Conservation (phyloP, 352 stramenopile species). For the Salisapilia sapeloensis region DNA sequence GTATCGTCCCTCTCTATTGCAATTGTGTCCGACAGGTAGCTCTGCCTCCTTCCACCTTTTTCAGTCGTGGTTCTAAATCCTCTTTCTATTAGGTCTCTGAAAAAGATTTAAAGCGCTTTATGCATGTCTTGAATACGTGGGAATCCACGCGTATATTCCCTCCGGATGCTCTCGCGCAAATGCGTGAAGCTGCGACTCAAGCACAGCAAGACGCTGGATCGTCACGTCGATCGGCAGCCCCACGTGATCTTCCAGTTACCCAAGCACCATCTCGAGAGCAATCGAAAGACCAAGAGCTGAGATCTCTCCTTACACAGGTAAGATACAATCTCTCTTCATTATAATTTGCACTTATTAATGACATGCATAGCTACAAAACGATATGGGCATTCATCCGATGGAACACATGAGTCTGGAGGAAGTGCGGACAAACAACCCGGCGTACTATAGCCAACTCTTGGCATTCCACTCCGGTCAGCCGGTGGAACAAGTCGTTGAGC, state of each 20-base stretch:
- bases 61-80: neutral
- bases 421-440: slow-evolving; percentile 71
- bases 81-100: slow-evolving; percentile 25
- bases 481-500: slow-evolving; percentile 2
- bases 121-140: slow-evolving; percentile 79
- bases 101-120: slow-evolving; percentile 69
- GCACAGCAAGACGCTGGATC: slow-evolving; percentile 31
- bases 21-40: slow-evolving; percentile 69
- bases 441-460: slow-evolving; percentile 69
- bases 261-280: slow-evolving; percentile 6
- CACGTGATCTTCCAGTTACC: slow-evolving; percentile 21
- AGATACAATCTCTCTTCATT: neutral
- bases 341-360: neutral
- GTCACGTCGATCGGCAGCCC: slow-evolving; percentile 12
- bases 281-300: slow-evolving; percentile 63
- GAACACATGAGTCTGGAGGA: slow-evolving; percentile 76
- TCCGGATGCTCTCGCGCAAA: slow-evolving; percentile 30
- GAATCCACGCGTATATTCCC: slow-evolving; percentile 43
- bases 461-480: slow-evolving; percentile 25
- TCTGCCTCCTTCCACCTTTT: neutral
- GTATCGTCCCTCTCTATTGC: slow-evolving; percentile 71
- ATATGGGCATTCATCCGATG: slow-evolving; percentile 75
- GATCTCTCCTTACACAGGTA: slow-evolving; percentile 45
- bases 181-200: slow-evolving; percentile 43
- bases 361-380: slow-evolving; percentile 43